A percentile compares a stretch with the other conserved stretches of the same genome.
Evolutionary conservation across 2,329 filamentous ascomycete genomes (phyloP).

Genomic region (Exutisphaerella laricina): DNA sequence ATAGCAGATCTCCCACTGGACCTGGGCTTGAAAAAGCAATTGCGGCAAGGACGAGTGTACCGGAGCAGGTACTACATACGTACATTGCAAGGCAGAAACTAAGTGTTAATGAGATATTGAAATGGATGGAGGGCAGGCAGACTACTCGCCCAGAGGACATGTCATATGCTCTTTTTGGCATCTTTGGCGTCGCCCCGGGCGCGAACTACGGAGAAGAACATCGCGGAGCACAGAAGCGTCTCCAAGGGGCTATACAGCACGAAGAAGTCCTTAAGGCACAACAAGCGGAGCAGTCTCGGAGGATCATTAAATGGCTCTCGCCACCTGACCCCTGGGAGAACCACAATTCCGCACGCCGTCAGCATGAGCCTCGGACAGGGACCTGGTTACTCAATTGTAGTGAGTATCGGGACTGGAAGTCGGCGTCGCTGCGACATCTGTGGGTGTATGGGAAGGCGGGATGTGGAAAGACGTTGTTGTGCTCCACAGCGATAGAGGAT

Average conservation of each 20-base stretch:
- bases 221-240: constrained; percentile 8
- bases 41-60: constrained; percentile 10
- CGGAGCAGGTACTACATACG: constrained; percentile 11
- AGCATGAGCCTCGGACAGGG: constrained; percentile 7
- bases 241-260: constrained; percentile 1
- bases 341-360: constrained; percentile 11
- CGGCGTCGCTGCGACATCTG: neutral
- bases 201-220: constrained; percentile 16
- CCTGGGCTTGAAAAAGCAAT: constrained; percentile 3
- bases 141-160: constrained; percentile 14
- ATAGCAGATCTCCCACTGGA: neutral
- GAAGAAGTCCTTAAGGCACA: neutral
- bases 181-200: constrained; percentile 11
- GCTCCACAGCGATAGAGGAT: constrained; percentile 22
- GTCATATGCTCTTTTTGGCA: constrained; percentile 16
- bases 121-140: constrained; percentile 11
- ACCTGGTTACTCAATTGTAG: constrained; percentile 9
- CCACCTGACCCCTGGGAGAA: constrained; percentile 16
- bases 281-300: neutral
- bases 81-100: constrained; percentile 2
- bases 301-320: constrained; percentile 7
- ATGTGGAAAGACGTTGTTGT: constrained; percentile 24
- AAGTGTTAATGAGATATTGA: constrained; percentile 8
- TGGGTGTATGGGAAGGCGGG: constrained; percentile 24
- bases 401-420: constrained; percentile 10